Evolutionary conservation across 495 filamentous ascomycete genomes (phyloP), one percentile per base, ranked within the genome.

Genomic region (Oleoguttula mirabilis): DNA sequence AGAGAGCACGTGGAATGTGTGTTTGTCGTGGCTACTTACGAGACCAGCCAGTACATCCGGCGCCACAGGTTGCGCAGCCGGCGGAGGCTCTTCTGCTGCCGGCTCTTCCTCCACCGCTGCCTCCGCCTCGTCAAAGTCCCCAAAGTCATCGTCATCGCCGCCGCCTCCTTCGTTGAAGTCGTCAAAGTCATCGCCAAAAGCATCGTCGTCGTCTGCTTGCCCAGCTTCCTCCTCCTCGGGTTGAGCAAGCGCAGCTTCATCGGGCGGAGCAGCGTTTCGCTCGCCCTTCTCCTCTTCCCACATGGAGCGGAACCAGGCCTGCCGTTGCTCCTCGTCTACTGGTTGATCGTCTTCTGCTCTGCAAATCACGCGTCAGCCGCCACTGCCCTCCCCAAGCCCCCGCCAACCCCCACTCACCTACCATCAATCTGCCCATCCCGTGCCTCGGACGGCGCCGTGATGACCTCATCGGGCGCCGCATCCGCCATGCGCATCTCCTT

Each of bases 151-250:
- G 31, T 69, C 70, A 49, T 75, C 73, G 40, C 78, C 76, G 39
- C 71, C 73, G 30, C 79, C 83, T 58, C 85, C 86, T 57, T 88
- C 87, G n/a, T n/a, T n/a, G 58, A 96, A 95, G 54, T 95, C 88
- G 61, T 95, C 90, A 73, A 96, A 94, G 45, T 93, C 88, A 56
- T 90, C 88, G 44, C 81, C 83, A 64, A 80, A 80, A 15, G 71
- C 72, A 17, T 67, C 59, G 20, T 60, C 60, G 43, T 64, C 57
- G 33, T 55, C 55, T 20, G 62, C 63, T 36, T 62, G 60, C 34
- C 57, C 55, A 5, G 44, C 27, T 56, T 67, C 55, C 56, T 63
- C 55, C 51, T 59, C 30, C n/a, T n/a, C n/a, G n/a, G n/a, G n/a
- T n/a, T n/a, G n/a, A n/a, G n/a, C n/a, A n/a, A n/a, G n/a, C n/a